Conservation (phyloP, 768 basidiomycete genomes). For the Suillus paluster region DNA sequence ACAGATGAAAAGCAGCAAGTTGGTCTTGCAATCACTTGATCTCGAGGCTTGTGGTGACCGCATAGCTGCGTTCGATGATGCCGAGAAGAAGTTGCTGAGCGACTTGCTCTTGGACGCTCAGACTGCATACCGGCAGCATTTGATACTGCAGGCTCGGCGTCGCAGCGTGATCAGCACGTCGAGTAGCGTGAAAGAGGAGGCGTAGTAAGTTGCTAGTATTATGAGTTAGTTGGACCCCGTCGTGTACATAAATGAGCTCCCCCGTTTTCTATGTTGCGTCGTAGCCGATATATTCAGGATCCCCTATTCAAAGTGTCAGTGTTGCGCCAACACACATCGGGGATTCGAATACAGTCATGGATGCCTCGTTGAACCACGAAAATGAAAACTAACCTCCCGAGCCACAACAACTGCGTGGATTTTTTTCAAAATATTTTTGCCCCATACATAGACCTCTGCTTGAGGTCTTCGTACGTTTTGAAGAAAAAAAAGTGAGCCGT, state of each 20-base stretch:
- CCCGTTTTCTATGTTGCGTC: not conserved
- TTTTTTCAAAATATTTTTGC: no score
- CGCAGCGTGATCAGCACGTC: not conserved
- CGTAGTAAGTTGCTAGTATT: not conserved
- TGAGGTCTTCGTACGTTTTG: no score
- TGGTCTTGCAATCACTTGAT: not conserved
- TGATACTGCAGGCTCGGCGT: not conserved
- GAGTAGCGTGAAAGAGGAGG: not conserved
- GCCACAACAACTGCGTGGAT: no score
- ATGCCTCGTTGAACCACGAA: no score
- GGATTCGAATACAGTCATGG: no score
- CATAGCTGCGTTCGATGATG: not conserved
- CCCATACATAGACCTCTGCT: no score
- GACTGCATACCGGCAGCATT: not conserved
- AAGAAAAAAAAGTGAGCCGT: no score
- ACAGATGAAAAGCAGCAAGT: not conserved
- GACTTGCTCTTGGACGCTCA: constrained; percentile 1
- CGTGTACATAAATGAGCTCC: not conserved
- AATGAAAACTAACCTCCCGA: no score
- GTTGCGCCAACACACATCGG: no score
- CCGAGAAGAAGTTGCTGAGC: not conserved
- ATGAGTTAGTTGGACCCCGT: not conserved
- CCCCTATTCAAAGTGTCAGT: no score
- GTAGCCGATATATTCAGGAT: no score
- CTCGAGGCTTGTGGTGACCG: not conserved